Base-by-base conservation (phyloP, 176 grass and related monocot genomes). In the Juncus effusus region DNA sequence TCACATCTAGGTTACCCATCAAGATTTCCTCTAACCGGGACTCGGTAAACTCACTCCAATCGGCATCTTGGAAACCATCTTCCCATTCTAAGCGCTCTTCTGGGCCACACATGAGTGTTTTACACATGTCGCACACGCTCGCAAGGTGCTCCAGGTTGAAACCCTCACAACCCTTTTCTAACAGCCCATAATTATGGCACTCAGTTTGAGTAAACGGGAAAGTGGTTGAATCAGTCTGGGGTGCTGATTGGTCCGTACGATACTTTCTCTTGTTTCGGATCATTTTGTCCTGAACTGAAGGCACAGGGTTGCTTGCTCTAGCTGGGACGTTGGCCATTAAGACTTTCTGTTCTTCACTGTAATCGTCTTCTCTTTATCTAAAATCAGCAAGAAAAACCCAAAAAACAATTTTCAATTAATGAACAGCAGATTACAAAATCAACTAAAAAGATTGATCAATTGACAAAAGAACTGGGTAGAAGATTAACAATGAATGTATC, bases 261-360 rank as follows among this genome's bases (percentile, higher is more conserved):
- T 80, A 99, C 63, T 99, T 99, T 42, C 95, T 77, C 83, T 99
- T 99, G 77, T 99, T 99, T 76, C 89, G 74, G 69, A 80, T 93
- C 59, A 65, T 79, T 64, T 76, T 89, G 73, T 91, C 93, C 54
- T 91, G 87, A 61, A 78, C 78, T 45, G 62, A 59, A 51, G 76
- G 57, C 49, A 79, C 40, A 62, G 75, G 63, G 3, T 61, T 79
- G 40, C 54, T 75, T 56, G 63, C 56, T 61, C 76, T 79, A 54
- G 62, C 76, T 12, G 74, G 61, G 16, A 72, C 65, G 37, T 70
- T 74, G 16, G 81, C 81, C 81, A 84, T 84, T 44, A 4, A 44
- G 42, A 4, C 47, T 56, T 73, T 74, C 14, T 14, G 15, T 56
- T 16, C 42, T 40, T 51, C 69, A 36, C 60, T 51, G 45, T 42